These are phyloP conservation scores for Dactylellina drechsleri DNA, from an alignment of 2,329 filamentous ascomycete genomes.

Conservation along the genomic window DNA sequence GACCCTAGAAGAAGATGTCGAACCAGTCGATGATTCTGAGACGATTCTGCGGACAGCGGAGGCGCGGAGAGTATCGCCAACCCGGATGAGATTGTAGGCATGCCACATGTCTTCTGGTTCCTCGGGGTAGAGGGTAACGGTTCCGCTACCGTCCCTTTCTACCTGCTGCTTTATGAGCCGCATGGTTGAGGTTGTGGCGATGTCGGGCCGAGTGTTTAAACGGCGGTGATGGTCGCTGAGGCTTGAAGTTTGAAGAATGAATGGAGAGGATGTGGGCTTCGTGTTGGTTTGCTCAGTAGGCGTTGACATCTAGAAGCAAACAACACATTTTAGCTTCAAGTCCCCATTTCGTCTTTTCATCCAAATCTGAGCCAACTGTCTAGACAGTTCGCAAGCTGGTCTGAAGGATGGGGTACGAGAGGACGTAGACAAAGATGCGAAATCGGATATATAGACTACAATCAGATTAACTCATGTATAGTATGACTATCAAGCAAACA, in stretches of 20 bases:
- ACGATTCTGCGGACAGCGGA: conserved; percentile 74
- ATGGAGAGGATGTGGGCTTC: neutral
- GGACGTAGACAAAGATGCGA: neutral
- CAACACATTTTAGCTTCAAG: conserved; percentile 24
- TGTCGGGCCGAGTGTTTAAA: conserved; percentile 4
- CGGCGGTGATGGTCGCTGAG: neutral
- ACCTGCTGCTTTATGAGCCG: conserved; percentile 74
- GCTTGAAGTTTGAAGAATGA: neutral
- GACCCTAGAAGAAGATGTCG: conserved; percentile 71
- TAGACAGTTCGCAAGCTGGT: no score
- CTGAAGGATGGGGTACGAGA: neutral
- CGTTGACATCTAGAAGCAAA: neutral
- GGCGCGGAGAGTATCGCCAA: conserved; percentile 72
- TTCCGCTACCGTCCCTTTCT: conserved; percentile 73
- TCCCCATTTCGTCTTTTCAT: neutral
- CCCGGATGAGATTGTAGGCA: conserved; percentile 77
- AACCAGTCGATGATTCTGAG: conserved; percentile 70
- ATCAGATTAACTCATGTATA: no score
- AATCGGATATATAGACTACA: no score
- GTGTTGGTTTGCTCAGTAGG: conserved; percentile 21
- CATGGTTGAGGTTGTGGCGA: conserved; percentile 64
- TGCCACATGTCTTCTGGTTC: conserved; percentile 85
- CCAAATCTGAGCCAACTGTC: no score
- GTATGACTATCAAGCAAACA: no score
- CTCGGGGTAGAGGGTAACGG: conserved; percentile 74